These are phyloP conservation scores for Lithocarpus polystachyus DNA, from an alignment of 306 rosid genomes.

Conservation along the genomic window DNA sequence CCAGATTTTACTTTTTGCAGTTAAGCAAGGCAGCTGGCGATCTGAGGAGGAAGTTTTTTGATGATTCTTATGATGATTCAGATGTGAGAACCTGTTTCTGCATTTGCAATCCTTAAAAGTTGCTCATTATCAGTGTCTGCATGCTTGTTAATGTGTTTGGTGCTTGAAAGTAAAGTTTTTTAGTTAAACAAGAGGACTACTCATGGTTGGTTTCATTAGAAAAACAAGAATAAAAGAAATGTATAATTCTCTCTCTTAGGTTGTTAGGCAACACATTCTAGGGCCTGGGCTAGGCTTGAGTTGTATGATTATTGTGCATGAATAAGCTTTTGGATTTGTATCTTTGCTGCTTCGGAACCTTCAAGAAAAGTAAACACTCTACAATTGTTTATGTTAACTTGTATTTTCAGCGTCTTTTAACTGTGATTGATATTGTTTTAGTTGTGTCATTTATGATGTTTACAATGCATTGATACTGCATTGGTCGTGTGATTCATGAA, in stretches of 20 bases:
- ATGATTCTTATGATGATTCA: constrained; percentile 55
- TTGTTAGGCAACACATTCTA: too few relatives aligned
- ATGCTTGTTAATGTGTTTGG: not conserved
- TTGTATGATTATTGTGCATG: not conserved
- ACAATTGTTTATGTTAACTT: not conserved
- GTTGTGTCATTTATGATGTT: not conserved
- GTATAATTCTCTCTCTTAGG: too few relatives aligned
- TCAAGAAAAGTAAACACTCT: not conserved
- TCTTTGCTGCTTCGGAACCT: too few relatives aligned
- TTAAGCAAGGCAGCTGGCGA: constrained; percentile 52
- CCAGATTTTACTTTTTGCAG: constrained; percentile 10
- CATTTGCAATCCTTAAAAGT: constrained; percentile 12
- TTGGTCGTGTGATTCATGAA: not conserved
- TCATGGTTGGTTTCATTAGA: not conserved
- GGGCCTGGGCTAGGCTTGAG: not conserved
- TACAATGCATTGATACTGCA: not conserved
- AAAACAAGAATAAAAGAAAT: not conserved
- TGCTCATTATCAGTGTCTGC: constrained; percentile 1
- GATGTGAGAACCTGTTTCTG: constrained; percentile 45
- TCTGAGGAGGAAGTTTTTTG: constrained; percentile 59
- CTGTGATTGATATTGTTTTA: constrained; percentile 2
- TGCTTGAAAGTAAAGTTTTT: not conserved
- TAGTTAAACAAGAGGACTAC: not conserved
- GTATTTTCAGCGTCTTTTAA: not conserved
- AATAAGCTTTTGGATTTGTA: too few relatives aligned